Evolutionary conservation across 225 moss, liverwort and hornwort genomes (phyloP), one percentile per base, ranked within the genome.

Genomic region (Lunularia cruciata): DNA sequence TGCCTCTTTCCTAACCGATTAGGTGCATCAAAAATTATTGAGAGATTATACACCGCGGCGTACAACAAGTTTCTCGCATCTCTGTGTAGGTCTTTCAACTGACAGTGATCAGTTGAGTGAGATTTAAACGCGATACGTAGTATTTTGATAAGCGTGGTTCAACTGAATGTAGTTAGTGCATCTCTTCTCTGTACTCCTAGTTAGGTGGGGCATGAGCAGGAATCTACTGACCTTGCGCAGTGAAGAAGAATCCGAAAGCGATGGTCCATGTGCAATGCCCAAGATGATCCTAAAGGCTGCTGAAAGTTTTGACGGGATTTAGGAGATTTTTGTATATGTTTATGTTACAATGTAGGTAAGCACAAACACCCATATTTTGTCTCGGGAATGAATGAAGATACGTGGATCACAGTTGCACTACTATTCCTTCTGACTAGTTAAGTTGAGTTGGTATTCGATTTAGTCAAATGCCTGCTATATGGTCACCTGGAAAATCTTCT

Each of bases 271-370:
- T 10, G 16, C 34, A 19, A 15, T 57, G 15, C 57, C 10, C 12
- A 56, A n/a, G n/a, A n/a, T n/a, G n/a, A 16, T 56, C 10, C 6
- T 16, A 10, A 57, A 31, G 31, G 31, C 14, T 31, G 57, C 31
- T 32, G 57, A 31, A 57, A 57, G 57, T 33, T 57, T 33, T 57
- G 31, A 32, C 15, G n/a, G n/a, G n/a, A n/a, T n/a, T n/a, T n/a
- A n/a, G n/a, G n/a, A n/a, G n/a, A n/a, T n/a, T n/a, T n/a, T n/a
- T n/a, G n/a, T n/a, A n/a, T n/a, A n/a, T n/a, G n/a, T n/a, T n/a
- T n/a, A n/a, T n/a, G n/a, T n/a, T n/a, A n/a, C n/a, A n/a, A n/a
- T n/a, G n/a, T n/a, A n/a, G n/a, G n/a, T n/a, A n/a, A n/a, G n/a
- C n/a, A n/a, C n/a, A n/a, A n/a, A n/a, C n/a, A n/a, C n/a, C n/a